Percentiles rank a stretch among this genome's conserved stretches.
These are phyloP conservation scores for Alternaria sp. DNA, from an alignment of 2,329 filamentous ascomycete genomes.

Conservation along the genomic window DNA sequence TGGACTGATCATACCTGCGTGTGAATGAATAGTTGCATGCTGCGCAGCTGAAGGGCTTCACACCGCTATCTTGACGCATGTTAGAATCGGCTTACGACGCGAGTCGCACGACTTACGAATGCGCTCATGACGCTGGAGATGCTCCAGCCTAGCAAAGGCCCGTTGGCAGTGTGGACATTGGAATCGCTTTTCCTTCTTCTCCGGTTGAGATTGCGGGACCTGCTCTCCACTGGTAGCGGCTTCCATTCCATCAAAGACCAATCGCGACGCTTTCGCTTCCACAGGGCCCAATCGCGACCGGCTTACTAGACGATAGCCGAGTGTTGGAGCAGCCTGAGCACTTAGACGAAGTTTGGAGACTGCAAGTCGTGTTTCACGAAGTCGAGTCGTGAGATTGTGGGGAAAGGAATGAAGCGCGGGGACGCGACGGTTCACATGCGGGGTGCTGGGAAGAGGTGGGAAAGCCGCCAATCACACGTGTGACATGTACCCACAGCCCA, in stretches of 20 bases:
- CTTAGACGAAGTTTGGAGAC: conserved; percentile 15
- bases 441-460: conserved; percentile 17
- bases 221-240: conserved; percentile 22
- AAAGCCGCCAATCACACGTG: conserved; percentile 8
- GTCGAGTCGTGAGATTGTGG: conserved; percentile 26
- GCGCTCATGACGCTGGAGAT: conserved; percentile 51
- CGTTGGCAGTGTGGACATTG: conserved; percentile 42
- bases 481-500: background rate
- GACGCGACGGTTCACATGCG: conserved; percentile 21
- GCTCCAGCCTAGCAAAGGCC: conserved; percentile 48
- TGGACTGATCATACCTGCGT: conserved; percentile 42
- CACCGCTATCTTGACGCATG: conserved; percentile 42
- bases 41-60: conserved; percentile 50
- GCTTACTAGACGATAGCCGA: background rate
- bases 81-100: conserved; percentile 12
- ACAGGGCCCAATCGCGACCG: conserved; percentile 7
- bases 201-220: conserved; percentile 19
- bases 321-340: conserved; percentile 6
- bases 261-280: conserved; percentile 1
- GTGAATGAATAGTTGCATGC: conserved; percentile 52
- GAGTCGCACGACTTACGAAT: conserved; percentile 38
- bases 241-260: conserved; percentile 30
- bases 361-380: conserved; percentile 2
- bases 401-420: conserved; percentile 22
- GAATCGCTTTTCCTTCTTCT: conserved; percentile 47